These are phyloP conservation scores for Lichtheimia hyalospora DNA, from an alignment of 371 early-diverging fungal species.

Conservation along the genomic window DNA sequence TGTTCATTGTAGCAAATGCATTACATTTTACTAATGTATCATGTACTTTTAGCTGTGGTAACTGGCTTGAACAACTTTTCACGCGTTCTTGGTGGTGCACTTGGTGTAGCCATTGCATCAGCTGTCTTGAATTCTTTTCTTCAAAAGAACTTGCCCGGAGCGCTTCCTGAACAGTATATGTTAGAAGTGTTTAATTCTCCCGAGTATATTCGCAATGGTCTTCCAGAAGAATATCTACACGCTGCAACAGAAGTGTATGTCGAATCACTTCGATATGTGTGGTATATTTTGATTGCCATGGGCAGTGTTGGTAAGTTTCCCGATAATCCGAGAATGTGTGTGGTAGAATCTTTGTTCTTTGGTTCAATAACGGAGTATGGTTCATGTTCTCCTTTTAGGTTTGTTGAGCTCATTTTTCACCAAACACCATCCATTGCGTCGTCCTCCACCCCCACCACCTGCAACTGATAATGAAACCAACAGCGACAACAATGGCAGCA, in stretches of 20 bases:
- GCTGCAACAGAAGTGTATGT: slow-evolving; percentile 27
- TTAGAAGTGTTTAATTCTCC: slow-evolving; percentile 24
- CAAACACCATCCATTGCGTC: slow-evolving; percentile 10
- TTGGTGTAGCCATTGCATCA: slow-evolving; percentile 46
- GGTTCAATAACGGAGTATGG: neutral
- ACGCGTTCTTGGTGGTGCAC: slow-evolving; percentile 48
- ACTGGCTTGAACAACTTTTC: slow-evolving; percentile 48
- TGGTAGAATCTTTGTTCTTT: neutral
- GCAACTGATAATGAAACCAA: too few species aligned
- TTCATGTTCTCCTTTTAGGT: neutral
- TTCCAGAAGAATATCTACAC: slow-evolving; percentile 31
- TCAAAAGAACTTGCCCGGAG: slow-evolving; percentile 18
- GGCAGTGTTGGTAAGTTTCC: slow-evolving; percentile 24
- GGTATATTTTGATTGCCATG: slow-evolving; percentile 41
- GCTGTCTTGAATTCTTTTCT: slow-evolving; percentile 40
- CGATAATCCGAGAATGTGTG: too few species aligned
- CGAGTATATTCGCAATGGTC: slow-evolving; percentile 35
- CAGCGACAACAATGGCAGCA: too few species aligned
- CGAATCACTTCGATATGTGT: slow-evolving; percentile 27
- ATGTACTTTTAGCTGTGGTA: slow-evolving; percentile 36
- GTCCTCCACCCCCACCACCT: neutral
- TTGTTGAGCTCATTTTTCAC: slow-evolving; percentile 11
- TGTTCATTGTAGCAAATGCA: neutral
- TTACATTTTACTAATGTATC: neutral
- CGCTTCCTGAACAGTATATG: slow-evolving; percentile 29